These are phyloP conservation scores for Millerozyma acaciae DNA, from an alignment of 805 yeast species.

Conservation along the genomic window DNA sequence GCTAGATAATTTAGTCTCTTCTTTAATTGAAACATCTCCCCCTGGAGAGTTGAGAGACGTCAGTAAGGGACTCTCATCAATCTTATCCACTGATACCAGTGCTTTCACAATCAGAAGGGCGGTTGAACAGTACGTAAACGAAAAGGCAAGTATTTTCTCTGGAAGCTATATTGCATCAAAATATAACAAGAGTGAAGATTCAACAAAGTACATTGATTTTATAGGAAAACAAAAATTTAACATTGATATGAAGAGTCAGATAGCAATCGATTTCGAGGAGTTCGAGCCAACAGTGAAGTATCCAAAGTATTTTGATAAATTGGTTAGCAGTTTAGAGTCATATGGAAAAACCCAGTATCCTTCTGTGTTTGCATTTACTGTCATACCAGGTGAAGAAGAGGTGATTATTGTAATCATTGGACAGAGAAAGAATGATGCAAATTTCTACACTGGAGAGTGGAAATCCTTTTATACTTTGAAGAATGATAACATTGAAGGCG, in stretches of 20 bases:
- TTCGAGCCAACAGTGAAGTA: slow-evolving; percentile 20
- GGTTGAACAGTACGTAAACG: slow-evolving; percentile 25
- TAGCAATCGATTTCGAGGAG: slow-evolving; percentile 51
- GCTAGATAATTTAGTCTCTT: slow-evolving; percentile 23
- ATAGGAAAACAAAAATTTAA: slow-evolving; percentile 46
- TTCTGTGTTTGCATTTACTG: slow-evolving; percentile 43
- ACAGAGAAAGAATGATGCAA: slow-evolving; percentile 64
- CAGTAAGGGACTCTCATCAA: slow-evolving; percentile 18
- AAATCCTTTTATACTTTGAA: slow-evolving; percentile 56
- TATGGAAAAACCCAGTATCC: slow-evolving; percentile 72
- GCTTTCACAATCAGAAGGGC: slow-evolving; percentile 22
- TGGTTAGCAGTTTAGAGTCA: slow-evolving; percentile 30
- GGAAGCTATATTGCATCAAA: slow-evolving; percentile 28
- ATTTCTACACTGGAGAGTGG: slow-evolving; percentile 92
- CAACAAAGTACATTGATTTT: slow-evolving; percentile 53
- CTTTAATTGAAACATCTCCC: slow-evolving; percentile 34
- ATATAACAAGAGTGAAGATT: slow-evolving; percentile 25
- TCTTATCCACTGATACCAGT: slow-evolving; percentile 18
- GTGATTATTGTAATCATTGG: slow-evolving; percentile 62
- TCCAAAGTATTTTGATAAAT: slow-evolving; percentile 26
- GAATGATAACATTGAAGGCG: slow-evolving; percentile 43
- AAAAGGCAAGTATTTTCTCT: slow-evolving; percentile 28
- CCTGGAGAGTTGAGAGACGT: slow-evolving; percentile 35
- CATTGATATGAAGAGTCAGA: slow-evolving; percentile 50
- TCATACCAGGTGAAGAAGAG: slow-evolving; percentile 32